phyloP scores from a whole-genome alignment of 2,329 filamentous ascomycete genomes.

The Bipolaris cookei region DNA sequence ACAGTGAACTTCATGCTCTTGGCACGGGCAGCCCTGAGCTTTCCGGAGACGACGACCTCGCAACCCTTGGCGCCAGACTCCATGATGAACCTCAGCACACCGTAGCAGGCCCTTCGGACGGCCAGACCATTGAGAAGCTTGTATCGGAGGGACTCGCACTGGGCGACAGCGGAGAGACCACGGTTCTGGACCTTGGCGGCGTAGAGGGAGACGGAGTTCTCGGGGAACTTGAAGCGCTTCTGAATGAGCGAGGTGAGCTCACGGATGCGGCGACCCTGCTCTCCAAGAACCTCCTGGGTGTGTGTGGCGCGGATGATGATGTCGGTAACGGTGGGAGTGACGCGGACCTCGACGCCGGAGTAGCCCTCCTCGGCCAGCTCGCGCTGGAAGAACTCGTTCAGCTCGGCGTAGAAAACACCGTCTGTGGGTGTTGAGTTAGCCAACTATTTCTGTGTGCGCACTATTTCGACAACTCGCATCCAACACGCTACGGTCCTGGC shows the following conservation, averaged over 20 bases:
- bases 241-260: constrained; percentile 99
- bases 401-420: constrained; percentile 99
- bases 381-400: constrained; percentile 99
- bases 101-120: constrained; percentile 98
- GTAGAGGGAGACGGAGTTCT: constrained; percentile 99
- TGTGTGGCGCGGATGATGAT: constrained; percentile 99
- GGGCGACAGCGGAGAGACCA: constrained; percentile 98
- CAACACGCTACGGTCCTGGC: neutral
- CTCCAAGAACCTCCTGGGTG: constrained; percentile 99
- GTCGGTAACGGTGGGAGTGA: constrained; percentile 99
- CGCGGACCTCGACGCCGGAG: constrained; percentile 99
- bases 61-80: constrained; percentile 99
- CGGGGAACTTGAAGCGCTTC: constrained; percentile 99
- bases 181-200: constrained; percentile 99
- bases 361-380: constrained; percentile 99
- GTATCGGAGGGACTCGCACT: constrained; percentile 99
- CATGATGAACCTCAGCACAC: constrained; percentile 99
- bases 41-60: constrained; percentile 98
- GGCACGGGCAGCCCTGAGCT: constrained; percentile 97
- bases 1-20: constrained; percentile 99
- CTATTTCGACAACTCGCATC: constrained; percentile 13
- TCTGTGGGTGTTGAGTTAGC: constrained; percentile 58
- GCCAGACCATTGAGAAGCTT: constrained; percentile 99
- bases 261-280: constrained; percentile 99
- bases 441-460: constrained; percentile 24